Evolutionary conservation across 495 filamentous ascomycete species (phyloP), one percentile per base, ranked within the genome.

Genomic region (Xylaria intraflava): DNA sequence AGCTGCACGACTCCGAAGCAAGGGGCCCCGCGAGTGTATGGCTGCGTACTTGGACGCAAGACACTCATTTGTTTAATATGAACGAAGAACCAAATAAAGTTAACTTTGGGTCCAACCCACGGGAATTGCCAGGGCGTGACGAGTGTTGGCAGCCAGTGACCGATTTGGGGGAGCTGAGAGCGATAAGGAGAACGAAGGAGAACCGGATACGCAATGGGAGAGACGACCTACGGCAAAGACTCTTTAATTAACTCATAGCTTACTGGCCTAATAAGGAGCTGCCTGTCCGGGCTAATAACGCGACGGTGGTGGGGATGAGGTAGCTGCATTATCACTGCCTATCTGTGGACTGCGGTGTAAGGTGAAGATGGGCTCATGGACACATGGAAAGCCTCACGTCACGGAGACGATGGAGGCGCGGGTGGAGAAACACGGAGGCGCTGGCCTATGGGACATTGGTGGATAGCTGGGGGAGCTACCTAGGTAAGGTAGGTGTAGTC

Each of bases 11-110:
- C 42, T 38, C 22, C 10, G 6, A 29, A 36, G 35, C 24, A 40
- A 42, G 26, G 30, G 50, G 17, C 19, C 10, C 24, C 27, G 36
- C 36, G 43, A 54, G 51, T 54, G 43, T 47, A 47, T 29, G 43
- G 26, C 24, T 55, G 38, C 46, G 49, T 51, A 52, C 49, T 48
- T 46, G 46, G 51, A 58, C 51, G 29, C 26, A 61, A 53, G 44
- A 60, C 64, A 64, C 54, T 53, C 54, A 42, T 58, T 60, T 64
- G 55, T 62, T 64, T 49, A 57, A 50, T 57, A 61, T 57, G 40
- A 63, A 65, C 56, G 51, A 24, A 49, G 59, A 56, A 58, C 46
- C 51, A 38, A 58, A 49, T 43, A 43, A 52, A 48, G 58, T 44
- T 35, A 57, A 56, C 7, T 22, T 54, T 26, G 51, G 57, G 51